Base-by-base conservation (phyloP, 805 yeast species). In the Candida orba region DNA sequence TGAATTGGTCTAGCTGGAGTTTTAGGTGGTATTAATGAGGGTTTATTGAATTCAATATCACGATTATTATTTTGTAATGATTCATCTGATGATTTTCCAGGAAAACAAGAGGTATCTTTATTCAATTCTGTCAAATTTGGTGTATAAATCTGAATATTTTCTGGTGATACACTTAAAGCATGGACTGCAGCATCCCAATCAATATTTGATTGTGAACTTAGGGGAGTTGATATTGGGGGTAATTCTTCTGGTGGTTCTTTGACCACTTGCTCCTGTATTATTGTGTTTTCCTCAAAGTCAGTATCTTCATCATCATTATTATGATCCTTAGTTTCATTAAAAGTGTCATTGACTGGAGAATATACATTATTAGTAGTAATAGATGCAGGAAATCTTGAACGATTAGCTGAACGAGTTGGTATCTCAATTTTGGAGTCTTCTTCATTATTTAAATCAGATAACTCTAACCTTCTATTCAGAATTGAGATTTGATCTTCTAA, bases 321-420 rank as follows among this genome's bases (percentile, higher is more conserved):
- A 27, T n/a, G n/a, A n/a, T n/a, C n/a, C n/a, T n/a, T n/a, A n/a
- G n/a, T n/a, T n/a, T 27, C 13, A 9, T 6, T 4, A 8, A 27
- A 10, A 9, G 29, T 12, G 9, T 27, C 4, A 10, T 10, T 10
- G 13, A 13, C 25, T n/a, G 13, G 6, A 8, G 7, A 12, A 17
- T 37, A 23, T 12, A 17, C 39, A 18, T 10, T 6, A 4, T 18
- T 24, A 29, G 29, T 25, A 8, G 14, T 25, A 23, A 8, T 18
- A 10, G 31, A 15, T n/a, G 6, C 24, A 10, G 12, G 29, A 20
- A 14, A 17, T 25, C 35, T 53, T 7, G 48, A 49, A 41, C 72
- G 62, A 27, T 67, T 67, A 0, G 65, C 64, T 1, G 73, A 68
- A 43, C 73, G 57, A 29, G 70, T 67, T 8, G 73, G 73, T 15